These are phyloP conservation scores for Blumeriella jaapii DNA, from an alignment of 2,329 filamentous ascomycete genomes.

Conservation along the genomic window DNA sequence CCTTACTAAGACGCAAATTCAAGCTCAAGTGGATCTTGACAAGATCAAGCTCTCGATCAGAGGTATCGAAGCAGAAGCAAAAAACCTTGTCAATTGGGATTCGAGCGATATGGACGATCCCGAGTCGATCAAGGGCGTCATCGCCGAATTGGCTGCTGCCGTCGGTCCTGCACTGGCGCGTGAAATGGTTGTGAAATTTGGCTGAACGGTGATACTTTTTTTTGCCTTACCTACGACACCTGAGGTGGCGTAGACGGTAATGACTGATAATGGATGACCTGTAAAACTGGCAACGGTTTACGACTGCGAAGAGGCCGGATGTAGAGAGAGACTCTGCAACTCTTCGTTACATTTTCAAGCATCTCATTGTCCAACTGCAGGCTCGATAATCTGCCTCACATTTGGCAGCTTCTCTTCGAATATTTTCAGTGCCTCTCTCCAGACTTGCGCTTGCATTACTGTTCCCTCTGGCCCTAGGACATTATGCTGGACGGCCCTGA, in stretches of 20 bases:
- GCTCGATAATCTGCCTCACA: constrained; percentile 15
- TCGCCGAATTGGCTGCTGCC: constrained; percentile 57
- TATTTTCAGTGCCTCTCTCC: constrained; percentile 20
- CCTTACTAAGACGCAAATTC: constrained; percentile 41
- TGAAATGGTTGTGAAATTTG: constrained; percentile 39
- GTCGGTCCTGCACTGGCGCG: constrained; percentile 48
- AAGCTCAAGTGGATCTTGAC: constrained; percentile 42
- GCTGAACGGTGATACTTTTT: neutral
- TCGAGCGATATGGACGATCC: constrained; percentile 37
- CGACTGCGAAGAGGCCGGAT: too few relatives aligned
- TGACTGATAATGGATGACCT: neutral
- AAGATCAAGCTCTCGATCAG: constrained; percentile 39
- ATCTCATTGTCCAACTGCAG: too few relatives aligned
- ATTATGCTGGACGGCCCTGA: constrained; percentile 17
- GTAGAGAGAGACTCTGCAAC: too few relatives aligned
- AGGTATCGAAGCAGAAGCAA: constrained; percentile 31
- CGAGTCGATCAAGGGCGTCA: constrained; percentile 44
- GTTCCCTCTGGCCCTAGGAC: constrained; percentile 17
- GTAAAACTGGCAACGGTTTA: too few relatives aligned
- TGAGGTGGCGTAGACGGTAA: neutral
- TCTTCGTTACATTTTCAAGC: too few relatives aligned
- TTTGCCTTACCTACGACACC: neutral
- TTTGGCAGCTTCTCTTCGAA: constrained; percentile 15
- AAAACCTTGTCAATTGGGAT: constrained; percentile 50
- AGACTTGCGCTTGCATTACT: constrained; percentile 20